Conservation (phyloP, 2,329 filamentous ascomycete species). For the Sporothrix brasiliensis region DNA sequence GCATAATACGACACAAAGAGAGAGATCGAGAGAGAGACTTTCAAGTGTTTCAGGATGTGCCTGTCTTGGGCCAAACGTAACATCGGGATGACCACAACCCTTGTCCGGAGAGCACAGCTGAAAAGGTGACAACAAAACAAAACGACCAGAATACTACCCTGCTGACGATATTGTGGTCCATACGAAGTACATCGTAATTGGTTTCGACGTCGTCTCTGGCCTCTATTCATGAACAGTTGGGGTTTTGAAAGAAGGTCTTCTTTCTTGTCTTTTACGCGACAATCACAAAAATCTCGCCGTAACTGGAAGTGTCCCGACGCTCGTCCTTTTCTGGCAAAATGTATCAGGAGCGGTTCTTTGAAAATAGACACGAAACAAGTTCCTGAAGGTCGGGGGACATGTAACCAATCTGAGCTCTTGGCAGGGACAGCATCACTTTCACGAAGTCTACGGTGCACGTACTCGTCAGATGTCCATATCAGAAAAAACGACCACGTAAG, state of each 20-base stretch:
- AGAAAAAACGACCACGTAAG: neutral
- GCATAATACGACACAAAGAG: neutral
- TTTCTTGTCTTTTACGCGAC: neutral
- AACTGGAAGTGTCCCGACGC: neutral
- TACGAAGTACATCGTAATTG: neutral
- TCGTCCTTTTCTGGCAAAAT: neutral
- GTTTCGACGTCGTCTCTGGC: neutral
- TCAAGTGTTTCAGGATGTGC: slow-evolving; percentile 26
- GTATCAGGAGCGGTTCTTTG: slow-evolving; percentile 5
- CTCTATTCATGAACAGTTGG: neutral
- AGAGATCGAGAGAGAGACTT: neutral
- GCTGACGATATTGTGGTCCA: slow-evolving; percentile 11
- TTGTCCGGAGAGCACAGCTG: slow-evolving; percentile 9
- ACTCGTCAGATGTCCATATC: neutral
- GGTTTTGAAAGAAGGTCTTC: neutral
- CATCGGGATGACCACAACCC: slow-evolving; percentile 11
- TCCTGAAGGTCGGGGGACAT: neutral
- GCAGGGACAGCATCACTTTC: neutral
- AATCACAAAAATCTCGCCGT: neutral
- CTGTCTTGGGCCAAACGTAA: slow-evolving; percentile 25
- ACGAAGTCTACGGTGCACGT: neutral
- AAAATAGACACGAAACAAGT: neutral
- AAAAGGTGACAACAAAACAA: neutral
- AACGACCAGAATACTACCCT: slow-evolving; percentile 1
- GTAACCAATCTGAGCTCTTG: slow-evolving; percentile 14